These are phyloP conservation scores for Gossypium herbaceum DNA, from an alignment of 345 rosid genomes.

Conservation along the genomic window DNA sequence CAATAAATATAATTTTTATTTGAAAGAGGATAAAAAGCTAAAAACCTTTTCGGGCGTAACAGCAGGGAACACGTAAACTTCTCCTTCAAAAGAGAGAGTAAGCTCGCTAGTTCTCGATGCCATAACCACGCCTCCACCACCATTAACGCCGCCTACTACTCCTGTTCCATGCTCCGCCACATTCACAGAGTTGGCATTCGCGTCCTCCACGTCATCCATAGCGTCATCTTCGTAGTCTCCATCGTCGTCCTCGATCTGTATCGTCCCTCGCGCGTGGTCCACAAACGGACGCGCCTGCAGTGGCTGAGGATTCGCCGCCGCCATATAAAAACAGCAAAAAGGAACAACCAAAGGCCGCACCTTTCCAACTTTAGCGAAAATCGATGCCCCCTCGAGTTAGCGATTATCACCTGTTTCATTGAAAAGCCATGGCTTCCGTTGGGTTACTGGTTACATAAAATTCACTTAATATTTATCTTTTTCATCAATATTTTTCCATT, in stretches of 20 bases:
- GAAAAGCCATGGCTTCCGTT: conserved; percentile 15
- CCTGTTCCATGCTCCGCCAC: conserved; percentile 33
- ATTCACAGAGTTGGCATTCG: conserved; percentile 35
- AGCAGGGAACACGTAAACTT: conserved; percentile 68
- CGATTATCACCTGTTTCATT: conserved; percentile 29
- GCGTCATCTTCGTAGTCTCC: conserved; percentile 39
- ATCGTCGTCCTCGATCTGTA: conserved; percentile 48
- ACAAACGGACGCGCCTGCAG: conserved; percentile 44
- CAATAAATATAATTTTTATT: background rate
- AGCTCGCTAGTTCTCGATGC: conserved; percentile 65
- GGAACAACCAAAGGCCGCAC: conserved; percentile 11
- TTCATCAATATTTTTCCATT: background rate
- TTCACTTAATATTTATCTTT: background rate
- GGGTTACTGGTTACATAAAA: background rate
- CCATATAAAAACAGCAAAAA: conserved; percentile 27
- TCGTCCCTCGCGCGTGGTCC: conserved; percentile 26
- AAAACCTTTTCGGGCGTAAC: conserved; percentile 60
- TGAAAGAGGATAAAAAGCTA: background rate
- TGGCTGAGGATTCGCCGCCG: conserved; percentile 53
- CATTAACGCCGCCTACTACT: background rate
- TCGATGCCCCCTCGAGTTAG: conserved; percentile 11
- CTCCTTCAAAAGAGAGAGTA: conserved; percentile 72
- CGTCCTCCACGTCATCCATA: conserved; percentile 45
- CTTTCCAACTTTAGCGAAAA: conserved; percentile 7
- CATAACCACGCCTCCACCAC: conserved; percentile 26